phyloP scores from a whole-genome alignment of 768 basidiomycete genomes.

The Phylloporus scabripes region DNA sequence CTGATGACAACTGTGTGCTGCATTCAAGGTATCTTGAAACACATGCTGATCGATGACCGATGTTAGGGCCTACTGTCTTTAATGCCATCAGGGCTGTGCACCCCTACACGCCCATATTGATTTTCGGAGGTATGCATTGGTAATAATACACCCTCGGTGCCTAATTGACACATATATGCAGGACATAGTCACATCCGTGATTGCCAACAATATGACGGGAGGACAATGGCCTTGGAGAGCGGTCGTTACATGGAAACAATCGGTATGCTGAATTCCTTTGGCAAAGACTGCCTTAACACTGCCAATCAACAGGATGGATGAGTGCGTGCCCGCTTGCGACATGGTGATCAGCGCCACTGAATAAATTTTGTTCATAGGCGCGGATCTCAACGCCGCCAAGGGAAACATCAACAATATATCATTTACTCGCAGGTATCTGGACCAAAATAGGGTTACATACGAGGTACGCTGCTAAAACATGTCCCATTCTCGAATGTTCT shows the following conservation, averaged over 20 bases:
- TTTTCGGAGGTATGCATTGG: constrained; percentile 58
- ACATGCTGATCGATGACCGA: not conserved
- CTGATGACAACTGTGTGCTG: constrained; percentile 56
- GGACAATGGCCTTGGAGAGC: constrained; percentile 53
- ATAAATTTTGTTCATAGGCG: constrained; percentile 30
- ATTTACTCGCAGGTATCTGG: constrained; percentile 69
- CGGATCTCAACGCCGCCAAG: constrained; percentile 39
- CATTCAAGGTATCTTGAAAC: not conserved
- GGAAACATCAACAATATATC: constrained; percentile 46
- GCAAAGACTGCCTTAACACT: not conserved
- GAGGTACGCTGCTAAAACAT: constrained; percentile 40
- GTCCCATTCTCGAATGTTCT: not conserved
- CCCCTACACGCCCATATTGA: constrained; percentile 69
- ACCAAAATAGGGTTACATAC: constrained; percentile 73
- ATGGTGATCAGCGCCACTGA: not conserved
- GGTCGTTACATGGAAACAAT: constrained; percentile 93
- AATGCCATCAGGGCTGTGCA: constrained; percentile 70
- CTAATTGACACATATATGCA: constrained; percentile 9
- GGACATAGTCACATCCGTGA: constrained; percentile 46
- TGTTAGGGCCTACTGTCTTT: constrained; percentile 64
- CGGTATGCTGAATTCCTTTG: constrained; percentile 38
- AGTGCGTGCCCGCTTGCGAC: constrained; percentile 36
- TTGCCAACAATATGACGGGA: constrained; percentile 23
- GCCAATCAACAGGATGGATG: constrained; percentile 45
- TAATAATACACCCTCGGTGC: not conserved